These are phyloP conservation scores for Cercophora sp. DNA, from an alignment of 495 filamentous ascomycete species.

Conservation along the genomic window DNA sequence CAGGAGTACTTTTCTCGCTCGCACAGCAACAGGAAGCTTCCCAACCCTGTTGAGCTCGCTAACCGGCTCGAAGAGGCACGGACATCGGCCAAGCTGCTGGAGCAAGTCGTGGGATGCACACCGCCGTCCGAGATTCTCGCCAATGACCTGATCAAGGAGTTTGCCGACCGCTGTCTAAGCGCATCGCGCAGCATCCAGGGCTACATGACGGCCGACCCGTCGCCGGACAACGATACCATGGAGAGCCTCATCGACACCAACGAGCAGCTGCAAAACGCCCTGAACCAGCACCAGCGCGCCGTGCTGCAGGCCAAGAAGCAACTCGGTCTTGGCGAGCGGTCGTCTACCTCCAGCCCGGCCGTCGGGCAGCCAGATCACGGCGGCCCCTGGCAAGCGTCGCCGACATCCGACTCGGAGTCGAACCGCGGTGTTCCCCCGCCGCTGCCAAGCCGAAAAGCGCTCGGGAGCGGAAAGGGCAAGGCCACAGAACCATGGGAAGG, in stretches of 20 bases:
- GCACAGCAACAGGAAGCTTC: slow-evolving; percentile 51
- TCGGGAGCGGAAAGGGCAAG: slow-evolving; percentile 42
- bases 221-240: slow-evolving; percentile 89
- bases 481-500: slow-evolving; percentile 25
- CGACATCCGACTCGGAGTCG: not conserved
- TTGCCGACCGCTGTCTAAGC: slow-evolving; percentile 77
- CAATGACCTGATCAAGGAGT: slow-evolving; percentile 90
- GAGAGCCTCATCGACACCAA: slow-evolving; percentile 91
- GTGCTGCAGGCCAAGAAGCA: slow-evolving; percentile 67
- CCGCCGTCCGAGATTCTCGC: slow-evolving; percentile 66
- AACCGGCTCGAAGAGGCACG: slow-evolving; percentile 83
- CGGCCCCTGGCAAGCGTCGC: not conserved
- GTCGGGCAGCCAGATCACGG: not conserved
- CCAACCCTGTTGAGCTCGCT: slow-evolving; percentile 73
- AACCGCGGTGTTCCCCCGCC: slow-evolving; percentile 12
- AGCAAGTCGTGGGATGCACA: slow-evolving; percentile 82
- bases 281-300: slow-evolving; percentile 76
- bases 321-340: slow-evolving; percentile 25
- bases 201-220: slow-evolving; percentile 76
- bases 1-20: slow-evolving; percentile 42
- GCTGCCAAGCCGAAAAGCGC: slow-evolving; percentile 20
- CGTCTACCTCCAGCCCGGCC: slow-evolving; percentile 13
- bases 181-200: slow-evolving; percentile 74
- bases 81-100: slow-evolving; percentile 83
- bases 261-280: slow-evolving; percentile 73